phyloP scores from a whole-genome alignment of 768 basidiomycete genomes.

The Rhodocollybia butyracea region DNA sequence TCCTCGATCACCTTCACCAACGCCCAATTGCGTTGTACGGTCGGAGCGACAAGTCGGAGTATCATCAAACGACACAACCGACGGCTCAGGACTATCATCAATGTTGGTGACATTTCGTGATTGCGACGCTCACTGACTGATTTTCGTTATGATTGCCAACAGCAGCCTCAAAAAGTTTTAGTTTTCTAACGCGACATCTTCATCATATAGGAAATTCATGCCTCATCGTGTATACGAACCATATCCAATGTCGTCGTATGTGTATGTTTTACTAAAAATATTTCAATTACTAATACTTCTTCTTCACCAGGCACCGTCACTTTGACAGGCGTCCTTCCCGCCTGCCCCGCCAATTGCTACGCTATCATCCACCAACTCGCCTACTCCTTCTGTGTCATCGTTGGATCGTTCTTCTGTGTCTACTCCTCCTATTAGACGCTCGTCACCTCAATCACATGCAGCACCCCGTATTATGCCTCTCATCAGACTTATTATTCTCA shows the following conservation, averaged over 20 bases:
- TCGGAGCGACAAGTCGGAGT: neutral
- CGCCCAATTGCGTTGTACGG: neutral
- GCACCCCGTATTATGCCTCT: neutral
- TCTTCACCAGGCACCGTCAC: neutral
- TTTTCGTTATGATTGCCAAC: constrained; percentile 5
- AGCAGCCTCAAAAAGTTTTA: neutral
- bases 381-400: constrained; percentile 3
- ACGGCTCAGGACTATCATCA: neutral
- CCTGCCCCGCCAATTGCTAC: constrained; percentile 9
- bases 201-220: neutral
- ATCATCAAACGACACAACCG: neutral
- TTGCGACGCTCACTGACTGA: constrained; percentile 4
- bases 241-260: constrained; percentile 7
- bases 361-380: constrained; percentile 4
- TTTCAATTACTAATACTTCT: neutral
- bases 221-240: constrained; percentile 7
- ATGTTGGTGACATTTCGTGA: constrained; percentile 1
- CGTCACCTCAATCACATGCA: constrained; percentile 2
- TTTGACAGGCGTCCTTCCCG: constrained; percentile 8
- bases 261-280: neutral
- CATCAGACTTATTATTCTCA: constrained; percentile 6
- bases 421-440: constrained; percentile 5
- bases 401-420: constrained; percentile 9
- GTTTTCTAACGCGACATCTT: neutral
- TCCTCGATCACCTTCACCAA: neutral